These are phyloP conservation scores for Avicennia marina DNA, from an alignment of 257 asterid species.

Conservation along the genomic window DNA sequence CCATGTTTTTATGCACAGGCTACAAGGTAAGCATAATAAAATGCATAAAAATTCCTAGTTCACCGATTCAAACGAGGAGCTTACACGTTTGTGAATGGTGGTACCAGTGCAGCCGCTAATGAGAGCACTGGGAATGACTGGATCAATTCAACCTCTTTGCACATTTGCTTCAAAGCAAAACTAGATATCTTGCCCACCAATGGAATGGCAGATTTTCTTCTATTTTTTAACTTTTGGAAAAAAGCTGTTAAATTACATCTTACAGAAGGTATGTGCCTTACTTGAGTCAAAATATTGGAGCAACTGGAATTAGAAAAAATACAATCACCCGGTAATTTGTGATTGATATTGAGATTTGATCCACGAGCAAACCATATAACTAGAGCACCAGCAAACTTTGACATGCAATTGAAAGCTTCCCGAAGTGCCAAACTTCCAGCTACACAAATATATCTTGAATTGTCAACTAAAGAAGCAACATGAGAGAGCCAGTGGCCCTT, in stretches of 20 bases:
- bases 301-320: conserved; percentile 30
- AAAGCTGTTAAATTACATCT: conserved; percentile 39
- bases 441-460: conserved; percentile 45
- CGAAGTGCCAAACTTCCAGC: conserved; percentile 68
- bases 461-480: conserved; percentile 45
- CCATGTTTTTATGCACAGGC: not conserved
- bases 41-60: not conserved
- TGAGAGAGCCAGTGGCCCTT: conserved; percentile 46
- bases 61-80: conserved; percentile 17
- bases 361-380: conserved; percentile 64
- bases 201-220: conserved; percentile 35
- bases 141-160: conserved; percentile 54
- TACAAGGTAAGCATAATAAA: not conserved
- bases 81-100: conserved; percentile 74
- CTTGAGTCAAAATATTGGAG: conserved; percentile 27
- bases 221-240: conserved; percentile 33
- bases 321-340: conserved; percentile 28
- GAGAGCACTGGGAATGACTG: conserved; percentile 60
- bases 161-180: conserved; percentile 50
- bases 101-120: conserved; percentile 68
- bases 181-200: conserved; percentile 50
- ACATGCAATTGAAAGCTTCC: conserved; percentile 66
- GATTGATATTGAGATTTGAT: conserved; percentile 36
- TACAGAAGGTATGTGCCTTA: conserved; percentile 37
- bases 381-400: conserved; percentile 68